Evolutionary conservation across 768 basidiomycete species (phyloP).

Genomic region (Termitomyces eurrhizus): DNA sequence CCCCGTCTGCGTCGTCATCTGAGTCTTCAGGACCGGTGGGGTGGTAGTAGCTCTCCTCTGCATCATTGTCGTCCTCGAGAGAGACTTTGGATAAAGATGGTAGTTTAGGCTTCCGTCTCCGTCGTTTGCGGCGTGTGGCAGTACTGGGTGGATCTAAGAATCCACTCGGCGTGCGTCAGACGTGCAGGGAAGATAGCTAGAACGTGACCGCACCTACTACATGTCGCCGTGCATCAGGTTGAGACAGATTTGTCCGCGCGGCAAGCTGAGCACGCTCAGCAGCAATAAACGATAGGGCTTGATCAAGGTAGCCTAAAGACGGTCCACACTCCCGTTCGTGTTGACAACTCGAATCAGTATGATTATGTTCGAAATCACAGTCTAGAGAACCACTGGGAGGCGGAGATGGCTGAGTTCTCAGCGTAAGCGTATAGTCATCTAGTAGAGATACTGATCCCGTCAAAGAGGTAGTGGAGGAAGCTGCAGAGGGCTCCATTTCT

Average conservation of each 20-base stretch:
- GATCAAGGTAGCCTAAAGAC: constrained; percentile 69
- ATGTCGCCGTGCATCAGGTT: constrained; percentile 33
- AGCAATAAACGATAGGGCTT: constrained; percentile 71
- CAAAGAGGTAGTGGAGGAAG: background rate
- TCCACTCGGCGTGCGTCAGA: constrained; percentile 15
- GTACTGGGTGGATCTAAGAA: constrained; percentile 22
- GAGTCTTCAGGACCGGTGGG: background rate
- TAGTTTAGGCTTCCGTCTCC: constrained; percentile 22
- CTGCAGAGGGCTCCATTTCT: constrained; percentile 14
- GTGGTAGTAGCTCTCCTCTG: background rate
- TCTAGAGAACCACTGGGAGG: background rate
- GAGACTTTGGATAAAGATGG: background rate
- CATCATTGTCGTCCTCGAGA: constrained; percentile 2
- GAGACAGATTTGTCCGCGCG: constrained; percentile 32
- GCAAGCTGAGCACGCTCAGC: constrained; percentile 61
- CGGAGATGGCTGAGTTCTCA: constrained; percentile 15
- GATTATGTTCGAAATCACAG: background rate
- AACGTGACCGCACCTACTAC: constrained; percentile 32
- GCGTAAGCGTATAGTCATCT: constrained; percentile 11
- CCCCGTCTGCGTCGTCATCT: constrained; percentile 2
- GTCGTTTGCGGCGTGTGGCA: constrained; percentile 25
- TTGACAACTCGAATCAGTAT: background rate
- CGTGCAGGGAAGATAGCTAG: background rate
- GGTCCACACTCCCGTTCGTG: constrained; percentile 40
- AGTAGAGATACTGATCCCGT: background rate